These are phyloP conservation scores for Hansenula lynferdii DNA, from an alignment of 1,139 yeast genomes.

Conservation along the genomic window DNA sequence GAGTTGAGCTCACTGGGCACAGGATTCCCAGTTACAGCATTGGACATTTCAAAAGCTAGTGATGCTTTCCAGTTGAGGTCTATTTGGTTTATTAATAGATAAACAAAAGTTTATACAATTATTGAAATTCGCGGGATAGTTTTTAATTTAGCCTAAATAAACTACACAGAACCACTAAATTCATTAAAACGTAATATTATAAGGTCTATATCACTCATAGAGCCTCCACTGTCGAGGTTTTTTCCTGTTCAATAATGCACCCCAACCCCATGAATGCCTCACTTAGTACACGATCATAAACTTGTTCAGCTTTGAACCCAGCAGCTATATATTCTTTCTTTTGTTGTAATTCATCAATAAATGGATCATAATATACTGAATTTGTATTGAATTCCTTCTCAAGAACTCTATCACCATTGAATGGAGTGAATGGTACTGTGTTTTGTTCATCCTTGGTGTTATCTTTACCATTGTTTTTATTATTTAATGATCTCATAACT, in stretches of 20 bases:
- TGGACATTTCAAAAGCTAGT: too few relatives aligned
- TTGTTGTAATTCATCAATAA: conserved; percentile 50
- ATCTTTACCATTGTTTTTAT: conserved; percentile 14
- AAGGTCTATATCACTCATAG: background rate
- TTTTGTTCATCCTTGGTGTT: conserved; percentile 9
- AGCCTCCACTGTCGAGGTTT: conserved; percentile 20
- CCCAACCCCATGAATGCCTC: conserved; percentile 91
- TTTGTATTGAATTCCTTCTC: conserved; percentile 38
- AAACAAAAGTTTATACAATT: too few relatives aligned
- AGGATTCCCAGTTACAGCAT: too few relatives aligned
- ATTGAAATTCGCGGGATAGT: background rate
- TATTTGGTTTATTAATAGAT: background rate
- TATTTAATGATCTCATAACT: conserved; percentile 40
- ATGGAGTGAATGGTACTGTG: conserved; percentile 78
- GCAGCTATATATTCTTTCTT: conserved; percentile 76
- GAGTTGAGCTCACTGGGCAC: too few relatives aligned
- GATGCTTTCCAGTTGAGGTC: too few relatives aligned
- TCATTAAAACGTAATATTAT: background rate
- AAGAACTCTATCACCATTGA: conserved; percentile 78
- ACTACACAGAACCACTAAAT: background rate
- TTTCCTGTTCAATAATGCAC: conserved; percentile 70
- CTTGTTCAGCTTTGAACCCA: conserved; percentile 72
- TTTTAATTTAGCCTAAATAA: background rate
- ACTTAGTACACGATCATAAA: conserved; percentile 72
- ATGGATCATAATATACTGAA: conserved; percentile 54